Evolutionary conservation across 2,329 filamentous ascomycete genomes (phyloP), one percentile per base, ranked within the genome.

Genomic region (Cytospora chrysosperma): DNA sequence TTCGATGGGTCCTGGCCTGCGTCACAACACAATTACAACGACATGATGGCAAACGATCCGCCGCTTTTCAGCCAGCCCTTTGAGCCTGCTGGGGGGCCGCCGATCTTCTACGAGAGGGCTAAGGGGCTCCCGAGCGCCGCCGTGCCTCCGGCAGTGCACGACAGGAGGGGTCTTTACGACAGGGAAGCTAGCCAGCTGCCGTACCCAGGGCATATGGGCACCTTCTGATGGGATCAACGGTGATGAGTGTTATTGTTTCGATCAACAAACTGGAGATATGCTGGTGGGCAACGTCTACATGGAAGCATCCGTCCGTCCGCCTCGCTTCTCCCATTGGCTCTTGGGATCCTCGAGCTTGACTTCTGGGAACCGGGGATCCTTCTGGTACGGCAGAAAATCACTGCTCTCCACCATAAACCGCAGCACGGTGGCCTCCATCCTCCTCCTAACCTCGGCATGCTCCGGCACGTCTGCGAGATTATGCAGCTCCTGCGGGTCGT

Each of bases 401-500:
- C 51, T 49, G 28, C 50, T 59, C 37, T 51, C 47, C 32, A 43
- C 37, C 59, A 51, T 59, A 24, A 40, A 56, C 3, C 55, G 59
- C 30, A 63, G 26, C 19, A 63, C 51, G n/a, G 15, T 24, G 27
- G 55, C 21, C 55, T 59, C 26, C 26, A 57, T 50, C 26, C 59
- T 64, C 50, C 47, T 62, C 30, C 9, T 56, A 49, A 65, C 67
- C 24, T 55, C 64, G 49, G 28, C 58, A 5, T 55, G 27, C 52
- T 54, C 17, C 21, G 59, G 24, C 58, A 59, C n/a, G 19, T 55
- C 69, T 0, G 75, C 77, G 9, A 78, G 59, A 17, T 78, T 78
- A 30, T 76, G 72, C 43, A 74, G 60, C 70, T 78, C 77, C 7
- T 73, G 68, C 0, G 72, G 71, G 50, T 80, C 78, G 0, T 70